Percentiles rank a stretch among this genome's conserved stretches.
Conservation (phyloP, 176 grass and related monocot species). For the Calamus simplicifolius region DNA sequence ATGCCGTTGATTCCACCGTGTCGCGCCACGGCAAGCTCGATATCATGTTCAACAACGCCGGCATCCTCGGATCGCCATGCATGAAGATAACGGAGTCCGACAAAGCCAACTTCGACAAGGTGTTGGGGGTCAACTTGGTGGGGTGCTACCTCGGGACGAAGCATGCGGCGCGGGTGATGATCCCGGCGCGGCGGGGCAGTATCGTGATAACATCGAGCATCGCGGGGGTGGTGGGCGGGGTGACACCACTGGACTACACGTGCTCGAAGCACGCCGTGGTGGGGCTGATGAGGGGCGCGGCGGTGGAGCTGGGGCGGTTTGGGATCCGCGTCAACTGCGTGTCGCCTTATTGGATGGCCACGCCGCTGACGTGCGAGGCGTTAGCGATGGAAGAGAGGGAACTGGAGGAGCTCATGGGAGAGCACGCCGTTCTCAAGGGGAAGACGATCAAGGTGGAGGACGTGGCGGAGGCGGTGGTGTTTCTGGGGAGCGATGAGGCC, state of each 20-base stretch:
- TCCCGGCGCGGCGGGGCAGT: constrained; percentile 22
- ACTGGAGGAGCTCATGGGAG: constrained; percentile 32
- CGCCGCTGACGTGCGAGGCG: constrained; percentile 29
- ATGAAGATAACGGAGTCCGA: constrained; percentile 31
- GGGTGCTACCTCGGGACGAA: constrained; percentile 49
- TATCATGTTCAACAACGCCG: constrained; percentile 18
- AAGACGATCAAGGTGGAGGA: constrained; percentile 26
- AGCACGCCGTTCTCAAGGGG: constrained; percentile 30
- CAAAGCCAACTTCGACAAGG: constrained; percentile 40
- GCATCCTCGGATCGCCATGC: constrained; percentile 18
- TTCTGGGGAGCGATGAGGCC: constrained; percentile 40
- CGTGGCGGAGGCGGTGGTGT: constrained; percentile 42
- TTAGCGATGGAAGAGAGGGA: constrained; percentile 17
- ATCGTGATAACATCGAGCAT: constrained; percentile 46
- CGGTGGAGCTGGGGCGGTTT: constrained; percentile 33
- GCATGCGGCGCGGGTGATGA: constrained; percentile 46
- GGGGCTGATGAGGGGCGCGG: constrained; percentile 37
- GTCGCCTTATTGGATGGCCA: constrained; percentile 20
- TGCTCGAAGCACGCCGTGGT: constrained; percentile 38
- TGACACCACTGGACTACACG: constrained; percentile 30
- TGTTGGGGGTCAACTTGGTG: constrained; percentile 31
- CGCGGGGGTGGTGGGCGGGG: constrained; percentile 10
- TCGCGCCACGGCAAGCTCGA: background rate
- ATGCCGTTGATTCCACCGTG: background rate
- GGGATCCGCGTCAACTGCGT: constrained; percentile 52